Evolutionary conservation across 1,139 yeast species (phyloP), one percentile per base, ranked within the genome.

Genomic region (Diutina mesorugosa): DNA sequence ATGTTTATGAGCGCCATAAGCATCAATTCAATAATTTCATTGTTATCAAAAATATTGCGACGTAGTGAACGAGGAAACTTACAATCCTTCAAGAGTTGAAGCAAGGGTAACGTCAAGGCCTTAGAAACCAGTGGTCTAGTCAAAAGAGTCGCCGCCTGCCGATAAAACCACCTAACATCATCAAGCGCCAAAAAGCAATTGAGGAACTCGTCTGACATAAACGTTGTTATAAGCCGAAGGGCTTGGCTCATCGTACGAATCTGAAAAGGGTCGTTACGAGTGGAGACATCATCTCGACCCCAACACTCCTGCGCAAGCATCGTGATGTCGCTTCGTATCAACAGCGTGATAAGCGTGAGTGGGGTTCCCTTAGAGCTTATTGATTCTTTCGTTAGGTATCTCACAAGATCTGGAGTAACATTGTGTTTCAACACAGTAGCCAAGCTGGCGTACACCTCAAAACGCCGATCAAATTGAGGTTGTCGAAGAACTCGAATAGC

Each of bases 161-260:
- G 60, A 60, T 74, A 76, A 59, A 71, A 67, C 79, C 78, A 76
- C 53, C 65, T 65, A n/a, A 70, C 63, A 51, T 72, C 73, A 0
- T 67, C 72, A 7, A 69, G 59, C 0, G 76, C 67, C 8, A 76
- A 58, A 55, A 62, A 66, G 45, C 63, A 63, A 59, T 71, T 72
- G 55, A 76, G 62, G 21, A 69, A 72, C 3, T 63, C 67, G 55
- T 72, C 72, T 10, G 68, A 57, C 65, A 76, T 63, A 51, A 76
- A 61, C 55, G 61, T 65, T 47, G 69, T 67, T 55, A 74, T 63
- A 14, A 76, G 61, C 58, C 72, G 74, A 47, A 76, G 64, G 6
- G 77, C 77, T 60, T 76, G 80, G 56, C 72, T 69, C 26, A 75
- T 67, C 6, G 69, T 65, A 38, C 80, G 61, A 7, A 72, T 68